Percentiles rank a stretch among this genome's conserved stretches.
Conservation (phyloP, 768 basidiomycete species). For the Suillus clintonianus region DNA sequence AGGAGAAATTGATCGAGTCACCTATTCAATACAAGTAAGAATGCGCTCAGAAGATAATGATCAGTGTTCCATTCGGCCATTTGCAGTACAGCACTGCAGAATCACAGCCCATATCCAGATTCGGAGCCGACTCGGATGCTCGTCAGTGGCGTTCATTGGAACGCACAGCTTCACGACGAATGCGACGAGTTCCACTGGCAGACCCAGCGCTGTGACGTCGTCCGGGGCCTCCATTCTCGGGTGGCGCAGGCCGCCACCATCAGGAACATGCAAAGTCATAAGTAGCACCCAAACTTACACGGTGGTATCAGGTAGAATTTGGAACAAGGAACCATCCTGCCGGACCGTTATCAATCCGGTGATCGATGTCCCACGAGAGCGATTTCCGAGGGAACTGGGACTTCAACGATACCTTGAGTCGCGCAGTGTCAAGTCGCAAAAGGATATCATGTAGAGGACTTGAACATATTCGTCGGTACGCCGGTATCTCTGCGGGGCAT, state of each 20-base stretch:
- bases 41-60: background rate
- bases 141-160: background rate
- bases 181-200: conserved; percentile 36
- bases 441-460: background rate
- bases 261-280: conserved; percentile 28
- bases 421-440: background rate
- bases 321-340: conserved; percentile 41
- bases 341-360: conserved; percentile 14
- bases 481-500: background rate
- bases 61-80: background rate
- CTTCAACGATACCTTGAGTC: background rate
- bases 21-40: background rate
- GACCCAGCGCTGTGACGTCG: conserved; percentile 34
- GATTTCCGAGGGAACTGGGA: background rate
- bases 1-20: background rate
- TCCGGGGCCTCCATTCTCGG: conserved; percentile 34
- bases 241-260: conserved; percentile 31
- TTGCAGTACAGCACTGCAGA: conserved; percentile 8
- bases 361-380: background rate
- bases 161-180: conserved; percentile 23
- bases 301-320: conserved; percentile 35
- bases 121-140: background rate
- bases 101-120: background rate
- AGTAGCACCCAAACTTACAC: background rate
- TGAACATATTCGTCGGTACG: background rate